Evolutionary conservation across 2,329 filamentous ascomycete species (phyloP).

Genomic region (Fusarium udum): DNA sequence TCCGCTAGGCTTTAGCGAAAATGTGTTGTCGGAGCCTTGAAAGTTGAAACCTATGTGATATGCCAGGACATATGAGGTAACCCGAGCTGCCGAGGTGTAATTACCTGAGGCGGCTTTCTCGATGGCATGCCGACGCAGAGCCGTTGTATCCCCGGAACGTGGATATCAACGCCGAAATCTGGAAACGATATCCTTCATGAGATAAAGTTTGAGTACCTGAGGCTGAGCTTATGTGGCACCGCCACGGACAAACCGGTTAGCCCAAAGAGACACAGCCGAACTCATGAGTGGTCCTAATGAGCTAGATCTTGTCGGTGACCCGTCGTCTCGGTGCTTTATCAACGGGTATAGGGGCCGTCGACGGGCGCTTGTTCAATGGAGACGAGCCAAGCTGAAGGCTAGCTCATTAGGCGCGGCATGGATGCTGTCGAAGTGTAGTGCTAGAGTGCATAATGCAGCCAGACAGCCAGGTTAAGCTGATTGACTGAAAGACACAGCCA

Average conservation of each 20-base stretch:
- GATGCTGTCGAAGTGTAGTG: neutral
- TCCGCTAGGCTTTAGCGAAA: neutral
- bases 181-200: neutral
- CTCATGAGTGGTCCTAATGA: neutral
- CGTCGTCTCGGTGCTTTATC: slow-evolving; percentile 24
- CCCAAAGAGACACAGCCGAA: neutral
- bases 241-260: neutral
- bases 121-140: slow-evolving; percentile 10
- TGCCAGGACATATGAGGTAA: neutral
- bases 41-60: neutral
- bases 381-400: slow-evolving; percentile 13
- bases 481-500: neutral
- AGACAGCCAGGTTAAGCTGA: neutral
- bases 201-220: slow-evolving; percentile 9
- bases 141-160: slow-evolving; percentile 8
- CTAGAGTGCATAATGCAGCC: neutral
- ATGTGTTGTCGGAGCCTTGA: neutral
- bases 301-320: slow-evolving; percentile 10
- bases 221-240: slow-evolving; percentile 18
- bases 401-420: neutral
- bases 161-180: slow-evolving; percentile 1
- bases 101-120: neutral
- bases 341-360: slow-evolving; percentile 6
- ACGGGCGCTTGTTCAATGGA: slow-evolving; percentile 29
- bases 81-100: neutral